Conservation (phyloP, 192 early-diverging fungal species). For the Thamnidium elegans region DNA sequence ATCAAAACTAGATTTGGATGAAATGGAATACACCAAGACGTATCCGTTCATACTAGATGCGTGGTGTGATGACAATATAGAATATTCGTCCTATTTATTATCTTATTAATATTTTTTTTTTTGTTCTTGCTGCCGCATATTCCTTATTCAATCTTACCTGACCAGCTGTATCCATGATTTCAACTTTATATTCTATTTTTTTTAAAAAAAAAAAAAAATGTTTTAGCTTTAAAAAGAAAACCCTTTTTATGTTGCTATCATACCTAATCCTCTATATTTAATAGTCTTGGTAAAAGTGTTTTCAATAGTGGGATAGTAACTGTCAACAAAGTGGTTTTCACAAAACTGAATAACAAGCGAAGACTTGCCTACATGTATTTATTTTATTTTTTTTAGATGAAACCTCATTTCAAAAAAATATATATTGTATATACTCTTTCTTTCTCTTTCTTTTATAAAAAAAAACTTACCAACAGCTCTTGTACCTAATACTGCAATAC, state of each 20-base stretch:
- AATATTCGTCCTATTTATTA: conserved; percentile 78
- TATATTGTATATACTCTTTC: too few relatives aligned
- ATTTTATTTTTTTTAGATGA: background rate
- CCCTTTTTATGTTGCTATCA: background rate
- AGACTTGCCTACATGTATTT: conserved; percentile 63
- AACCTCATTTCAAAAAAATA: background rate
- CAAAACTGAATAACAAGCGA: conserved; percentile 92
- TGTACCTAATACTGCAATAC: conserved; percentile 78
- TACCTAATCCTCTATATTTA: conserved; percentile 64
- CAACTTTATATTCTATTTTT: conserved; percentile 79
- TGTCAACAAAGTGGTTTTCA: conserved; percentile 86
- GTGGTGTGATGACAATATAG: conserved; percentile 88
- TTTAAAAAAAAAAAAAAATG: too few relatives aligned
- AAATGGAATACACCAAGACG: conserved; percentile 91
- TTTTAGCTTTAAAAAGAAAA: too few relatives aligned
- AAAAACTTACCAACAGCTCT: conserved; percentile 74
- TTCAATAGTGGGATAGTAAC: conserved; percentile 96
- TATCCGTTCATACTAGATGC: conserved; percentile 92
- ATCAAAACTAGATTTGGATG: conserved; percentile 82
- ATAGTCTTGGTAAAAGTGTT: conserved; percentile 88
- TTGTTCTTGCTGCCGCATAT: background rate
- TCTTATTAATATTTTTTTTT: background rate
- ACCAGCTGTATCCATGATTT: conserved; percentile 95
- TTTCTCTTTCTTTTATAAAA: too few relatives aligned
- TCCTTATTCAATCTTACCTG: conserved; percentile 53